Conservation (phyloP, 2,329 filamentous ascomycete species). For the Fusarium stilboides region DNA sequence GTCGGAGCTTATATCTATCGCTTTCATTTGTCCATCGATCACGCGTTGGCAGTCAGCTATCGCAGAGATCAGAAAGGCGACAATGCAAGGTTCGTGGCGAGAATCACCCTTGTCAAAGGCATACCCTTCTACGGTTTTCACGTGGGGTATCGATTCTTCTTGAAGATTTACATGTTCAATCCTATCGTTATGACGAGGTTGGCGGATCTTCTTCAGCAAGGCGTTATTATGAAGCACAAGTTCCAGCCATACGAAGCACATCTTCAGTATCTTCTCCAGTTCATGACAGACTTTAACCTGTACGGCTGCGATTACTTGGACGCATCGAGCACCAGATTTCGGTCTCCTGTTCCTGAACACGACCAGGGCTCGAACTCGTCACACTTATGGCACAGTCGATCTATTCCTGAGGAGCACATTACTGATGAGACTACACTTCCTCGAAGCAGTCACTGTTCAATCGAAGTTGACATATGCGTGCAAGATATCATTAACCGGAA, state of each 20-base stretch:
- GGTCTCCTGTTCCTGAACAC: conserved; percentile 80
- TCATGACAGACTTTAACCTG: conserved; percentile 98
- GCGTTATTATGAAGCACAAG: conserved; percentile 84
- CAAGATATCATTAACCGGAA: conserved; percentile 89
- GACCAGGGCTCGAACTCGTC: conserved; percentile 71
- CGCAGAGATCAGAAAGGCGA: conserved; percentile 80
- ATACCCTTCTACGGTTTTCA: conserved; percentile 96
- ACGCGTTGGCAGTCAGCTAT: conserved; percentile 89
- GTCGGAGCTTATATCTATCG: conserved; percentile 83
- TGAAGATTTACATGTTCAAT: conserved; percentile 96
- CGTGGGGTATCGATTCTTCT: conserved; percentile 90
- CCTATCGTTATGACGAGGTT: conserved; percentile 89
- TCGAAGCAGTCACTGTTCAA: conserved; percentile 86
- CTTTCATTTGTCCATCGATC: conserved; percentile 90
- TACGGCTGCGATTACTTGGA: conserved; percentile 94
- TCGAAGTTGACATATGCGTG: conserved; percentile 92
- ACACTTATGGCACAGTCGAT: conserved; percentile 86
- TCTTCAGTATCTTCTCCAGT: conserved; percentile 91
- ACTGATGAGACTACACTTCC: conserved; percentile 75
- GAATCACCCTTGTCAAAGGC: conserved; percentile 93
- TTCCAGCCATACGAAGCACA: conserved; percentile 97
- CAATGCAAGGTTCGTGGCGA: conserved; percentile 81
- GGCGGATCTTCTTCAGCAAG: conserved; percentile 88
- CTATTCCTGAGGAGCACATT: conserved; percentile 68
- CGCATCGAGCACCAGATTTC: conserved; percentile 78